A percentile compares a stretch with the other conserved stretches of the same genome.
These are phyloP conservation scores for Penicillium occitanis DNA, from an alignment of 2,329 filamentous ascomycete species.

Conservation along the genomic window DNA sequence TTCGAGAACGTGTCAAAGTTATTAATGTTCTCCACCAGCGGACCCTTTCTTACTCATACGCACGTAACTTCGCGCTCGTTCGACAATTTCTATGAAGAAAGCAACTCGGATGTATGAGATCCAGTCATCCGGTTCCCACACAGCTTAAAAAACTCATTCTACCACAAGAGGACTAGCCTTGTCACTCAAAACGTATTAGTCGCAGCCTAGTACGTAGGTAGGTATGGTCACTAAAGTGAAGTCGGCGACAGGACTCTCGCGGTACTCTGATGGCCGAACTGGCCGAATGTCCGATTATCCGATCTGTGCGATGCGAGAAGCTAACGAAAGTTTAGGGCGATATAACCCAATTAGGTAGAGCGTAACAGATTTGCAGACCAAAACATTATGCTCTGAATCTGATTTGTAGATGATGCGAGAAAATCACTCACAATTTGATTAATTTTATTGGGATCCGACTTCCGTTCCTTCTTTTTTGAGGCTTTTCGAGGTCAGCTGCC, in stretches of 20 bases:
- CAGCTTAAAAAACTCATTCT: neutral
- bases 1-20: neutral
- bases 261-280: conserved; percentile 1
- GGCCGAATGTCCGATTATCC: conserved; percentile 18
- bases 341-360: conserved; percentile 5
- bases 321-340: neutral
- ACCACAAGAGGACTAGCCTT: neutral
- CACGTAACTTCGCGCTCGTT: neutral
- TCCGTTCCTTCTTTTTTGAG: neutral
- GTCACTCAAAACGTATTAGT: neutral
- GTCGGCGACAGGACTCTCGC: neutral
- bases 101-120: neutral
- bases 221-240: neutral
- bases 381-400: neutral
- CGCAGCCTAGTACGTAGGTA: neutral
- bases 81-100: neutral
- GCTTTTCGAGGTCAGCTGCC: conserved; percentile 7
- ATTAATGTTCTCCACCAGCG: neutral
- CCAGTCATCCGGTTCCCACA: conserved; percentile 2
- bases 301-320: neutral
- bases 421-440: neutral
- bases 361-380: neutral
- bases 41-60: neutral
- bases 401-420: neutral
- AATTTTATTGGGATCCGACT: neutral